Evolutionary conservation across 768 basidiomycete species (phyloP).

Genomic region (Suillus subaureus): DNA sequence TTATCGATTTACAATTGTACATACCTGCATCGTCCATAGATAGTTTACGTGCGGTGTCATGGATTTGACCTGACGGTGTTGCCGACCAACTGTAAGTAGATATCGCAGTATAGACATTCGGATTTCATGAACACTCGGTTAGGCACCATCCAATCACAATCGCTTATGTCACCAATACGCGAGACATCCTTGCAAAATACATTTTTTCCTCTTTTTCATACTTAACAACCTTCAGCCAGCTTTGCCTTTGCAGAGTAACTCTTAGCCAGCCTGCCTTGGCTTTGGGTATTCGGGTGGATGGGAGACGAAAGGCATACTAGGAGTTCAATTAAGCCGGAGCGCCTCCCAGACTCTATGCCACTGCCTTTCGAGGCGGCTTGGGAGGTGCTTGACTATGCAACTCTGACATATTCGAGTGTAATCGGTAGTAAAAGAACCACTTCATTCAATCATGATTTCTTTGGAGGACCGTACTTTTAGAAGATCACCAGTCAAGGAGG

Average conservation of each 20-base stretch:
- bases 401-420: slow-evolving; percentile 47
- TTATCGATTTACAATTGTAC: neutral
- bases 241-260: slow-evolving; percentile 53
- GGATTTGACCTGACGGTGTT: neutral
- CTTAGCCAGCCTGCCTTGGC: slow-evolving; percentile 44
- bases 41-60: neutral
- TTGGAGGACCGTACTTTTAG: neutral
- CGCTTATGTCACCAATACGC: neutral
- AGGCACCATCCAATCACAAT: neutral
- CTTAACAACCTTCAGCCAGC: slow-evolving; percentile 26
- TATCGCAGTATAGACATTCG: neutral
- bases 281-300: slow-evolving; percentile 57
- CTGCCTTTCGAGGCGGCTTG: slow-evolving; percentile 41
- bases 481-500: neutral
- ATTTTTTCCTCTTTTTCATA: neutral
- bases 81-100: neutral
- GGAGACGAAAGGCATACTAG: slow-evolving; percentile 35
- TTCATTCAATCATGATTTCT: neutral
- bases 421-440: too few relatives aligned
- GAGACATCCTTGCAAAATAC: neutral
- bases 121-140: too few relatives aligned
- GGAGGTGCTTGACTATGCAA: slow-evolving; percentile 77
- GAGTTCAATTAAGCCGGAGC: slow-evolving; percentile 87
- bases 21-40: neutral
- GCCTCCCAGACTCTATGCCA: slow-evolving; percentile 45